Evolutionary conservation across 331 rosid species (phyloP).

Genomic region (Dryas integrifolia): DNA sequence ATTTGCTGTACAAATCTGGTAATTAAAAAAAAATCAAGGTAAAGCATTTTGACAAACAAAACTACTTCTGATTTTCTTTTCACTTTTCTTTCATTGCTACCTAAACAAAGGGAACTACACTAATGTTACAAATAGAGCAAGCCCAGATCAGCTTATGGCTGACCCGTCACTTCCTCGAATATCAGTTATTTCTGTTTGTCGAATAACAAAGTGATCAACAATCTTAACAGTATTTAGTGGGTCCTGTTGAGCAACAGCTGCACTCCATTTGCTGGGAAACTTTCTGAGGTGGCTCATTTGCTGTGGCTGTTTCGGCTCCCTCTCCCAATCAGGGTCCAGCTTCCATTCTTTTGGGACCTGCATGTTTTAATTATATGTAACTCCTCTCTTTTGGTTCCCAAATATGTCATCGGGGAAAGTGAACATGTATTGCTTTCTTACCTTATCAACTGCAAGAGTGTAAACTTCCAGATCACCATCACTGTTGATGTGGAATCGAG

Average conservation of each 20-base stretch:
- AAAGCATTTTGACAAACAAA: neutral
- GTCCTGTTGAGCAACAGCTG: slow-evolving; percentile 57
- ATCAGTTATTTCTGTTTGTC: slow-evolving; percentile 39
- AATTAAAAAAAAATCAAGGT: neutral
- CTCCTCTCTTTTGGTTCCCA: neutral
- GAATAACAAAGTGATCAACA: slow-evolving; percentile 75
- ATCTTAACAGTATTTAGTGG: slow-evolving; percentile 79
- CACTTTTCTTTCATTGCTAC: slow-evolving; percentile 6
- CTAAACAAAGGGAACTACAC: slow-evolving; percentile 18
- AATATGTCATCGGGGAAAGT: neutral
- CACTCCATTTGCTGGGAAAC: slow-evolving; percentile 63
- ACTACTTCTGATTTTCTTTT: neutral
- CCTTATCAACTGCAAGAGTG: slow-evolving; percentile 94
- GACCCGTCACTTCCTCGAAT: slow-evolving; percentile 33
- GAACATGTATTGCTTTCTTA: slow-evolving; percentile 17
- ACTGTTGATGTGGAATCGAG: slow-evolving; percentile 69
- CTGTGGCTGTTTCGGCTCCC: slow-evolving; percentile 38
- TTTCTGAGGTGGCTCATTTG: slow-evolving; percentile 41
- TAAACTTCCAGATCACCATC: slow-evolving; percentile 90
- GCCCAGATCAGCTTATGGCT: slow-evolving; percentile 46
- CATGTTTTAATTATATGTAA: slow-evolving; percentile 9
- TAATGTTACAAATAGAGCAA: slow-evolving; percentile 21
- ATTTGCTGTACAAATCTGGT: neutral
- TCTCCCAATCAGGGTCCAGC: slow-evolving; percentile 62
- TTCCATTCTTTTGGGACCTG: slow-evolving; percentile 90